Evolutionary conservation across 192 early-diverging fungal genomes (phyloP), one percentile per base, ranked within the genome.

Genomic region (Paraglomus brasilianum): DNA sequence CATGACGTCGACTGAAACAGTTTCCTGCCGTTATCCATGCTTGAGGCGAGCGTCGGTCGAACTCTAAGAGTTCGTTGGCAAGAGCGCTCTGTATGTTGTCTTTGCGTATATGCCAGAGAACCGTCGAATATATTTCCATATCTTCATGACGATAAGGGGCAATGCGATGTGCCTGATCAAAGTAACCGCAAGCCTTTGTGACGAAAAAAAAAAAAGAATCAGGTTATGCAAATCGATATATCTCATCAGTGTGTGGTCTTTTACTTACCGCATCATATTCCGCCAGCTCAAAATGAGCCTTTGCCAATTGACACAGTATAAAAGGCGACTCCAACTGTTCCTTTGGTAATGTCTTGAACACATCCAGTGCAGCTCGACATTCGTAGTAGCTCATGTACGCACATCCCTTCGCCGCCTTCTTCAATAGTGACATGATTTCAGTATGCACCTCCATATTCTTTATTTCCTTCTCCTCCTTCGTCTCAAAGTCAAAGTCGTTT

Each of bases 71-170:
- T 9, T 87, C 82, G 66, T 94, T 87, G 0, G 91, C 93, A 45
- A 97, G 78, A 50, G 82, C 80, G 11, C 88, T 87, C 47, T 95
- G 79, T 44, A 73, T 76, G n/a, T 85, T 84, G 24, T 91, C 89
- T 67, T 87, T 81, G 51, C 82, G 82, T 56, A 92, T 73, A 67
- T 95, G 94, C 95, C 95, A 97, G 44, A 97, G 72, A 38, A 87
- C 81, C 10, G 91, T 90, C 17, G 92, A 92, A 69, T 91, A 95
- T 7, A 88, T 72, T 60, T 97, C 95, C 90, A 95, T 91, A 49
- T 88, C 88, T 39, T 85, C 82, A 30, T 88, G 69, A 4, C 90
- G 83, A 72, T 83, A 87, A 8, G 91, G 89, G 43, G 93, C 93
- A 40, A 88, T 38, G 13, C 81, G 52, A 24, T 89, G 79, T 11